These are phyloP conservation scores for Phyllosticta citrichinensis DNA, from an alignment of 2,329 filamentous ascomycete species.

Conservation along the genomic window DNA sequence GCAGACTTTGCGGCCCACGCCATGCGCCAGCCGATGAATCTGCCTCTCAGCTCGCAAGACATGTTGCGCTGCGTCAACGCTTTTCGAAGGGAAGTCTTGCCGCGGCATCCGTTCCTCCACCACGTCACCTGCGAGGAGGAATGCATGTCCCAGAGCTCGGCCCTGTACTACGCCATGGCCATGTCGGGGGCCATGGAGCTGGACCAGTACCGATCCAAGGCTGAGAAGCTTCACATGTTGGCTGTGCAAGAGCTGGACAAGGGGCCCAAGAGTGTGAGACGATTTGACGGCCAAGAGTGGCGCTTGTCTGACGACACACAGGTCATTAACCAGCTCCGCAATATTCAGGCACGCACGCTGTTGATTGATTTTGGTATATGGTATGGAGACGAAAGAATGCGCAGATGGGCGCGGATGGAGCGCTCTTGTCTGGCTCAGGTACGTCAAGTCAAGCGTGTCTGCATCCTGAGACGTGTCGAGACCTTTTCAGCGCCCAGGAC, in stretches of 20 bases:
- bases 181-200: conserved; percentile 6
- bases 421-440: neutral
- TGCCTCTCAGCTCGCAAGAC: conserved; percentile 1
- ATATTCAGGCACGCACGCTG: conserved; percentile 2
- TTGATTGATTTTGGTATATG: conserved; percentile 7
- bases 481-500: neutral
- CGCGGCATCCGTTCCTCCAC: conserved; percentile 5
- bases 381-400: conserved; percentile 3
- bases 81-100: conserved; percentile 2
- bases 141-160: neutral
- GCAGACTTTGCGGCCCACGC: neutral
- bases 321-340: neutral
- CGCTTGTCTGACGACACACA: neutral
- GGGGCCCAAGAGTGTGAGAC: neutral
- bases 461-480: neutral
- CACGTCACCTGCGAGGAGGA: conserved; percentile 4
- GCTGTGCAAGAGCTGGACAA: neutral
- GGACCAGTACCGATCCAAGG: conserved; percentile 5
- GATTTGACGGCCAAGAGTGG: neutral
- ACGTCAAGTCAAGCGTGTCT: neutral
- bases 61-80: conserved; percentile 4
- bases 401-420: conserved; percentile 1
- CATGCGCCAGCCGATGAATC: neutral
- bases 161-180: conserved; percentile 6
- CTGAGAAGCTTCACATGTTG: conserved; percentile 1